phyloP scores from a whole-genome alignment of 108 stramenopile genomes.

The Epithemia pelagica region DNA sequence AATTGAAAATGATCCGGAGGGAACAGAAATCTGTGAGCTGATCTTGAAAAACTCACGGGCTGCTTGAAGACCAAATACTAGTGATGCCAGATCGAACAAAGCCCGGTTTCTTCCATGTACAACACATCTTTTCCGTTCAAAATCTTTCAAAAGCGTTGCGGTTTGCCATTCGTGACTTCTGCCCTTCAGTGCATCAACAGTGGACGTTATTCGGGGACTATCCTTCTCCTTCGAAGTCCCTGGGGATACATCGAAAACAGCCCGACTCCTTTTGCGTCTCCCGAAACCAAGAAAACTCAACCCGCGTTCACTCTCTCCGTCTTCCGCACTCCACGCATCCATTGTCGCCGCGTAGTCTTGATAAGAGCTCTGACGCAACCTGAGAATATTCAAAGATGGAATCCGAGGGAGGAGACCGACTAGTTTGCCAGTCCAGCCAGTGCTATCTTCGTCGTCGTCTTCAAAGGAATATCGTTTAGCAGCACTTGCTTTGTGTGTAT shows the following conservation, averaged over 20 bases:
- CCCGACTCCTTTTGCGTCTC: background rate
- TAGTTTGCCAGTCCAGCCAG: background rate
- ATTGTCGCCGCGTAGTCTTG: background rate
- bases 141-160: background rate
- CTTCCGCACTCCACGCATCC: background rate
- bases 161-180: background rate
- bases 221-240: background rate
- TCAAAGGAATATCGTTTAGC: background rate
- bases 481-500: no score
- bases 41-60: slow-evolving; percentile 5
- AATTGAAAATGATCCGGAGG: background rate
- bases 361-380: background rate
- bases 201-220: background rate
- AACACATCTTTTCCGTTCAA: background rate
- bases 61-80: background rate
- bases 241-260: background rate
- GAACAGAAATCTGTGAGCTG: background rate
- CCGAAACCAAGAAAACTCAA: background rate
- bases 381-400: background rate
- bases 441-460: background rate
- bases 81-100: background rate
- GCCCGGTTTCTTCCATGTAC: background rate
- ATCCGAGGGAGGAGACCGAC: background rate
- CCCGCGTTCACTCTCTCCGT: background rate
- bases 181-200: background rate